Evolutionary conservation across 352 stramenopile species (phyloP).

Genomic region (Phytophthora niederhauseri): DNA sequence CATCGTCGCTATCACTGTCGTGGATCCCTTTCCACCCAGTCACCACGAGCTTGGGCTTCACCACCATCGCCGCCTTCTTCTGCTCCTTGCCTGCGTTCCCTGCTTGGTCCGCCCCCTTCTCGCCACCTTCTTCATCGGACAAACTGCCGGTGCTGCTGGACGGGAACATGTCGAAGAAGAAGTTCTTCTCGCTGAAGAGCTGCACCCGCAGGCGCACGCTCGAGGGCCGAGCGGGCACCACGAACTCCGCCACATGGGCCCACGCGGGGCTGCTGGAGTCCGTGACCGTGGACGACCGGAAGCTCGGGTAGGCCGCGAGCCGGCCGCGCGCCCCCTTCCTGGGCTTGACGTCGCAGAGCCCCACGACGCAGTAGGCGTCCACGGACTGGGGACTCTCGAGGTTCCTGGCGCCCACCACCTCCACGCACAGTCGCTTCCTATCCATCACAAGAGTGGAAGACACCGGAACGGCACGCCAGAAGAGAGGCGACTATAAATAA

Average conservation of each 20-base stretch:
- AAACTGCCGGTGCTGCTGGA: slow-evolving; percentile 23
- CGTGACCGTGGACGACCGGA: slow-evolving; percentile 42
- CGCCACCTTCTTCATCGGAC: slow-evolving; percentile 15
- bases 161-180: slow-evolving; percentile 90
- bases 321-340: slow-evolving; percentile 9
- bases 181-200: slow-evolving; percentile 76
- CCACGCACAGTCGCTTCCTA: slow-evolving; percentile 61
- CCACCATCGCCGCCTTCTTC: slow-evolving; percentile 5
- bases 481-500: slow-evolving; percentile 13
- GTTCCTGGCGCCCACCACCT: slow-evolving; percentile 76
- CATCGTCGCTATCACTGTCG: slow-evolving; percentile 57
- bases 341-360: slow-evolving; percentile 36
- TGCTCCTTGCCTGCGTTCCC: slow-evolving; percentile 4
- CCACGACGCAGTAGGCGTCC: slow-evolving; percentile 75
- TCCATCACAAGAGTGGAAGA: slow-evolving; percentile 18
- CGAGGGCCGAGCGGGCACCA: slow-evolving; percentile 25
- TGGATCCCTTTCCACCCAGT: slow-evolving; percentile 29
- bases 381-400: slow-evolving; percentile 63
- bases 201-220: slow-evolving; percentile 45
- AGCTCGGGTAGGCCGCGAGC: slow-evolving; percentile 20
- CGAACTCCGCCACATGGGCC: slow-evolving; percentile 51
- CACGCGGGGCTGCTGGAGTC: slow-evolving; percentile 47
- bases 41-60: slow-evolving; percentile 21
- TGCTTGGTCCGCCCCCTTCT: background rate
- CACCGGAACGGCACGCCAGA: slow-evolving; percentile 8